Percentiles rank a stretch among this genome's conserved stretches.
Conservation (phyloP, 371 early-diverging fungal species). For the Catenaria anguillulae region DNA sequence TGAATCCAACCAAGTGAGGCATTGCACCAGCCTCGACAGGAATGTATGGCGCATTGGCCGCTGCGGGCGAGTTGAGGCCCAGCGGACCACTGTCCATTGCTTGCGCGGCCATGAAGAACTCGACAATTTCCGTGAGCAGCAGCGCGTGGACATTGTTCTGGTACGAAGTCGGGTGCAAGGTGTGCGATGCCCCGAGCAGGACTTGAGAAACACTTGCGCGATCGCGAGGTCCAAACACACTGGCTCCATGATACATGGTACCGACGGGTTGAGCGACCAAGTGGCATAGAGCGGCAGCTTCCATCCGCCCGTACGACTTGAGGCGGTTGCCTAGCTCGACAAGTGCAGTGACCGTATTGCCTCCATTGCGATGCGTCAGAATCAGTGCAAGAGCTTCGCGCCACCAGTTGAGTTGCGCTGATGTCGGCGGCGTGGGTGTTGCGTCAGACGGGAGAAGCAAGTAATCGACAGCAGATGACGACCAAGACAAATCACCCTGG, state of each 20-base stretch:
- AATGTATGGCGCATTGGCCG: background rate
- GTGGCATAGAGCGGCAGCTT: constrained; percentile 2
- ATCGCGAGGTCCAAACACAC: background rate
- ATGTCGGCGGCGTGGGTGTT: background rate
- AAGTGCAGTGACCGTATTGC: background rate
- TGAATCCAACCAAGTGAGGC: constrained; percentile 1
- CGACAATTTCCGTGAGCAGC: background rate
- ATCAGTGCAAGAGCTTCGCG: background rate
- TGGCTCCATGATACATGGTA: background rate
- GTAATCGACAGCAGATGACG: background rate
- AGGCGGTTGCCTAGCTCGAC: background rate
- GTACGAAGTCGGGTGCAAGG: background rate
- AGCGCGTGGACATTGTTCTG: background rate
- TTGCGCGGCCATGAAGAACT: background rate
- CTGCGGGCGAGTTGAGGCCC: background rate
- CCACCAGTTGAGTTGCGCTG: background rate
- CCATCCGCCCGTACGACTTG: background rate
- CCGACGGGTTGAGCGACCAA: background rate
- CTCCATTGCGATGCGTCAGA: background rate
- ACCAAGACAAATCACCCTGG: background rate
- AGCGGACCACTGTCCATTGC: background rate
- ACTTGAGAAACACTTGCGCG: background rate
- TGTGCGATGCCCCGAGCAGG: background rate
- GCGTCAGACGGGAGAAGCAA: background rate
- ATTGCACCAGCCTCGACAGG: background rate